phyloP scores from a whole-genome alignment of 805 yeast species.

The Lachancea sp. region DNA sequence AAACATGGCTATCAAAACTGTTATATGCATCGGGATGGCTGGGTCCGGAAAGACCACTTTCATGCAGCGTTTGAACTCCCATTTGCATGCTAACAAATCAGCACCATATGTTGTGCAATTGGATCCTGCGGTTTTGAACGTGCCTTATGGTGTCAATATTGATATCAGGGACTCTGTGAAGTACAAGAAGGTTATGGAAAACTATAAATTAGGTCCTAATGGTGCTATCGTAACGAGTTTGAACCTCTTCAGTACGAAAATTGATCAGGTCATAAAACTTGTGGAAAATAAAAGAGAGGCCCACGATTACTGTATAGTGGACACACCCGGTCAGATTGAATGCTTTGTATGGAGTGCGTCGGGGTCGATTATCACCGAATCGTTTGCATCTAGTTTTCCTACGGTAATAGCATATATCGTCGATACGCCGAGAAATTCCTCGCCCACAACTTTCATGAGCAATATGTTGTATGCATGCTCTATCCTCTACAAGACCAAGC shows the following conservation, averaged over 20 bases:
- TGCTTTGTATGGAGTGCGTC: conserved; percentile 98
- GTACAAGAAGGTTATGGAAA: conserved; percentile 94
- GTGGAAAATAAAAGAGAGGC: conserved; percentile 65
- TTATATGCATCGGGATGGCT: conserved; percentile 60
- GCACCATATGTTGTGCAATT: conserved; percentile 90
- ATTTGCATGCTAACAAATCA: conserved; percentile 60
- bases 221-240: conserved; percentile 97
- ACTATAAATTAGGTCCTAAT: conserved; percentile 91
- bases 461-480: conserved; percentile 98
- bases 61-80: conserved; percentile 89
- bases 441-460: conserved; percentile 96
- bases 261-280: conserved; percentile 85
- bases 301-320: conserved; percentile 70
- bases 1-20: conserved; percentile 36
- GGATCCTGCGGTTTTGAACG: conserved; percentile 92
- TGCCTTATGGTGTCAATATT: conserved; percentile 91
- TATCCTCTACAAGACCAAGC: conserved; percentile 86
- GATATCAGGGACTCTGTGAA: conserved; percentile 95
- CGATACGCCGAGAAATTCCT: conserved; percentile 90
- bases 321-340: conserved; percentile 98
- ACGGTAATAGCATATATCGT: conserved; percentile 93
- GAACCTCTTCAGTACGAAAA: conserved; percentile 87
- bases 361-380: conserved; percentile 93
- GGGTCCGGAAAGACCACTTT: conserved; percentile 95
- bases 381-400: conserved; percentile 92